Percentiles rank a stretch among this genome's conserved stretches.
phyloP scores from a whole-genome alignment of 192 early-diverging fungal species.

The Backusella psychrophila region DNA sequence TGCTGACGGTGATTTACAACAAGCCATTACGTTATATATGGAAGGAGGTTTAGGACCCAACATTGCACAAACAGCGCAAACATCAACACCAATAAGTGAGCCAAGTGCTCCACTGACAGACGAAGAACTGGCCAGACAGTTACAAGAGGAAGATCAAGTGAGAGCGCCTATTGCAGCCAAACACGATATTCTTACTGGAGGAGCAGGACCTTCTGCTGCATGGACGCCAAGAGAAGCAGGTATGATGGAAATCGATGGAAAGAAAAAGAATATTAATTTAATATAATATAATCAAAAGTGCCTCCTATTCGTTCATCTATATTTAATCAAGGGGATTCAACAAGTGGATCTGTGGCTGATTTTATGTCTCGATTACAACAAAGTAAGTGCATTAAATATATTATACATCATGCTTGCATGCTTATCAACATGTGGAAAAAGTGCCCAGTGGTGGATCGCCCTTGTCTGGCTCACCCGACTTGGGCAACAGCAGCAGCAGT shows the following conservation, averaged over 20 bases:
- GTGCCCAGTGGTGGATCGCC: background rate
- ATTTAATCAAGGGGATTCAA: constrained; percentile 50
- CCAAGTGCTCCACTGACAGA: constrained; percentile 36
- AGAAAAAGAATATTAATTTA: background rate
- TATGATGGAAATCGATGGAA: background rate
- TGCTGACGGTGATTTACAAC: constrained; percentile 69
- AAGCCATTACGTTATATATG: constrained; percentile 79
- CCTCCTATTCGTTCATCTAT: constrained; percentile 11
- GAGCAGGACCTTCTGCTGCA: constrained; percentile 17
- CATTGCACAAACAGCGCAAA: constrained; percentile 23
- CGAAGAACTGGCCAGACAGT: constrained; percentile 49
- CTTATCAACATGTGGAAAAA: background rate
- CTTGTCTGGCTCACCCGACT: background rate
- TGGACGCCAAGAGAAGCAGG: constrained; percentile 1
- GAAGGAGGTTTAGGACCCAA: constrained; percentile 64
- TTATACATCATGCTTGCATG: too few relatives aligned
- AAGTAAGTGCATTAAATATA: background rate
- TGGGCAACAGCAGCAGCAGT: too few relatives aligned
- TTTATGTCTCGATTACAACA: constrained; percentile 44
- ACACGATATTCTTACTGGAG: constrained; percentile 71
- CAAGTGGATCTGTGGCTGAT: constrained; percentile 45
- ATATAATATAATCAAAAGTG: background rate
- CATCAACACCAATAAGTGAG: constrained; percentile 20
- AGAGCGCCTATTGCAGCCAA: constrained; percentile 85
- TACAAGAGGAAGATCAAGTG: constrained; percentile 45